Evolutionary conservation across 2,329 filamentous ascomycete species (phyloP), one percentile per base, ranked within the genome.

Genomic region (Nigrospora oryzae): DNA sequence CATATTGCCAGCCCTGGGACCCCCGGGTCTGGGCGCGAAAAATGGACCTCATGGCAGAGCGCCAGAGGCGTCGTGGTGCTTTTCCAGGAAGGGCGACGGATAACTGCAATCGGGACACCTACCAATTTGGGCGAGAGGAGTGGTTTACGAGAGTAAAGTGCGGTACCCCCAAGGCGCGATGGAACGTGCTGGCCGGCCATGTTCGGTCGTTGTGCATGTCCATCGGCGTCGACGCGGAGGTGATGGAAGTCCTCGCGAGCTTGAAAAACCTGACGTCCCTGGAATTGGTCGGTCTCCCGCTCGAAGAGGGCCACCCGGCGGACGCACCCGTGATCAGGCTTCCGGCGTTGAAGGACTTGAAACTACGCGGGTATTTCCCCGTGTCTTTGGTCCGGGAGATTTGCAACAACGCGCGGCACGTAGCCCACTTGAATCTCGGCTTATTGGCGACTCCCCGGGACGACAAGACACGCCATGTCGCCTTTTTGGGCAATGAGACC

Each of bases 161-260:
- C 11, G 31, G 32, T 10, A 35, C 34, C n/a, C 30, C 45, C 7
- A 32, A 28, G 11, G 38, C 33, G 33, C 37, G 45, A 5, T 47
- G 45, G 45, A 13, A 7, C 5, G 12, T 40, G 3, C 34, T 47
- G 23, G 45, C 45, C 7, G 15, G 14, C 10, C 38, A 44, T 6
- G 45, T 47, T 1, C 28, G 15, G 2, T 47, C 45, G 8, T 42
- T 47, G 14, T 47, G 45, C 34, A 47, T 47, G 38, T 47, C 45
- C 5, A 30, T 37, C 11, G 45, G 45, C 12, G 28, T 47, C 2
- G 41, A 47, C 17, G 38, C 19, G 7, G 38, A 37, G n/a, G 15
- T 42, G 1, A 23, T 47, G 14, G 36, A 23, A 11, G 14, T 44
- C 14, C 38, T 47, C 14, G 31, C 32, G 6, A 33, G n/a, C 15